These are phyloP conservation scores for Curvularia eragrostidis DNA, from an alignment of 2,329 filamentous ascomycete genomes.

Conservation along the genomic window DNA sequence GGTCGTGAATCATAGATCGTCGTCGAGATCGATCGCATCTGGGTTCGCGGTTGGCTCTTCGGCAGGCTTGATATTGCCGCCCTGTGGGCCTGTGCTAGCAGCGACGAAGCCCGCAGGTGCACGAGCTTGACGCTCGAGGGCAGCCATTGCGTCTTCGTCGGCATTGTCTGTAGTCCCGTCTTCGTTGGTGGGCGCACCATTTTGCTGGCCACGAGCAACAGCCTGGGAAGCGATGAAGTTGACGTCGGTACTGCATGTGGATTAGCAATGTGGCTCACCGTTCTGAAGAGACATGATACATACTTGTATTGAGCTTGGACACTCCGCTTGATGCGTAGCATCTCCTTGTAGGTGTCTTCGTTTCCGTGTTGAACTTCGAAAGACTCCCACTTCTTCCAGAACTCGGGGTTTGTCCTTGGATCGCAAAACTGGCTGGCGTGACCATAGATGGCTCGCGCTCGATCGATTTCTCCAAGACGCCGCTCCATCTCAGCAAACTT, in stretches of 20 bases:
- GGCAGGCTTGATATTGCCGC: constrained; percentile 60
- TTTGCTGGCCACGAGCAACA: constrained; percentile 77
- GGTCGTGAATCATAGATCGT: constrained; percentile 44
- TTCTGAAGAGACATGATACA: constrained; percentile 31
- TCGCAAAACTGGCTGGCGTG: constrained; percentile 98
- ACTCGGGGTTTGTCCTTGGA: constrained; percentile 83
- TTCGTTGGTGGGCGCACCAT: constrained; percentile 54
- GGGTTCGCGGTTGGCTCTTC: constrained; percentile 69
- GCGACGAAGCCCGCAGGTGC: constrained; percentile 92
- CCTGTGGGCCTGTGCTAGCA: constrained; percentile 76
- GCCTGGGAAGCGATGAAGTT: constrained; percentile 98
- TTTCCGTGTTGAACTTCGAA: constrained; percentile 99
- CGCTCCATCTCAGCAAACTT: constrained; percentile 99
- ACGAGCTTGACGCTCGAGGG: constrained; percentile 83
- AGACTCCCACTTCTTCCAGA: constrained; percentile 96
- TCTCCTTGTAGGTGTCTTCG: constrained; percentile 99
- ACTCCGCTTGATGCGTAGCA: constrained; percentile 96
- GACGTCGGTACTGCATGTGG: constrained; percentile 75
- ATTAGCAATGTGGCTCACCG: constrained; percentile 43
- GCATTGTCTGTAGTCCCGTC: constrained; percentile 51
- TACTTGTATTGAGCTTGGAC: constrained; percentile 97
- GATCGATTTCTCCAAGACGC: constrained; percentile 88
- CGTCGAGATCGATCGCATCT: constrained; percentile 79
- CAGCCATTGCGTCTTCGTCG: constrained; percentile 83
- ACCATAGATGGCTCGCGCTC: constrained; percentile 92